Conservation (phyloP, 2,329 filamentous ascomycete genomes). For the Xylaria digitata region DNA sequence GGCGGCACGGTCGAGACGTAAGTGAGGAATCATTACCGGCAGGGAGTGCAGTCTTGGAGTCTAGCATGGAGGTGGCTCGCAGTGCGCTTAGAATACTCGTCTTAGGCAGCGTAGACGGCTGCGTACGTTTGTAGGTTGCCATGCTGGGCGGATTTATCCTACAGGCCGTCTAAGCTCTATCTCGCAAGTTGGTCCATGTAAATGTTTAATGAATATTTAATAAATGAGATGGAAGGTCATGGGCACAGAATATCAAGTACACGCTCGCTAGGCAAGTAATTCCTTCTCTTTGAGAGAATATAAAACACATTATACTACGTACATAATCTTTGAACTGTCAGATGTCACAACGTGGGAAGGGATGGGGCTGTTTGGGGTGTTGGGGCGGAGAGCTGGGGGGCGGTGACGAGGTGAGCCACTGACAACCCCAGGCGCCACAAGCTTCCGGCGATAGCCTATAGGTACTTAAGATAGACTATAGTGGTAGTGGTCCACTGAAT, state of each 20-base stretch:
- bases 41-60: slow-evolving; percentile 81
- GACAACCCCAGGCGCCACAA: background rate
- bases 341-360: slow-evolving; percentile 10
- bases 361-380: background rate
- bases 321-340: background rate
- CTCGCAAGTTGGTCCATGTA: slow-evolving; percentile 27
- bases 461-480: slow-evolving; percentile 5
- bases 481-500: background rate
- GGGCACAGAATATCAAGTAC: background rate
- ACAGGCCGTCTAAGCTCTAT: slow-evolving; percentile 8
- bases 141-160: slow-evolving; percentile 40
- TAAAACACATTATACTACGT: slow-evolving; percentile 10
- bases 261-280: background rate
- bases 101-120: slow-evolving; percentile 52
- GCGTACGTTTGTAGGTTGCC: slow-evolving; percentile 56
- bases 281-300: slow-evolving; percentile 14
- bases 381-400: background rate
- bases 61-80: slow-evolving; percentile 82
- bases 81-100: slow-evolving; percentile 78
- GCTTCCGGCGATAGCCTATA: slow-evolving; percentile 1
- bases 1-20: background rate
- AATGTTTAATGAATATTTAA: background rate
- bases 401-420: slow-evolving; percentile 11
- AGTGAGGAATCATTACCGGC: slow-evolving; percentile 69
- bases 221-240: background rate